These are phyloP conservation scores for Fraxinus xanthoxyloides DNA, from an alignment of 305 asterid genomes.

Conservation along the genomic window DNA sequence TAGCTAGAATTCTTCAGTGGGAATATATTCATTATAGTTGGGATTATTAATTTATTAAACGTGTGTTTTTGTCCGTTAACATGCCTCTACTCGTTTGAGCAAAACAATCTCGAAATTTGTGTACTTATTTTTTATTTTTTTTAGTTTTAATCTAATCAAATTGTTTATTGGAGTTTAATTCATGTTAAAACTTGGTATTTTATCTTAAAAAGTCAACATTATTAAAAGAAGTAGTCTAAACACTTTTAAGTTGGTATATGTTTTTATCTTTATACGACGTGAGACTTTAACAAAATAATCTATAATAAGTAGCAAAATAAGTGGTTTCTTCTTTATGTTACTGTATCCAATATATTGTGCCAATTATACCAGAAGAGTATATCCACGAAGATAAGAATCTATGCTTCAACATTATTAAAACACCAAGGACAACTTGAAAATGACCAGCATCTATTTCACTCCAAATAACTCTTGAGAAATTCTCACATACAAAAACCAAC, in stretches of 20 bases:
- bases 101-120: too few relatives aligned
- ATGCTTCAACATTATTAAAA: constrained; percentile 25
- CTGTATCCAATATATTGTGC: constrained; percentile 13
- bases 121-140: too few relatives aligned
- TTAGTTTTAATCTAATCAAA: too few relatives aligned
- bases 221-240: too few relatives aligned
- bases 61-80: too few relatives aligned
- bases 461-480: background rate
- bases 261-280: too few relatives aligned
- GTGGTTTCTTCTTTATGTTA: background rate
- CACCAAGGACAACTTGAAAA: constrained; percentile 2
- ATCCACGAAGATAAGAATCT: constrained; percentile 30
- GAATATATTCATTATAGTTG: background rate
- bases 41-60: background rate
- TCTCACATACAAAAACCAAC: background rate
- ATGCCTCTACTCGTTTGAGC: too few relatives aligned
- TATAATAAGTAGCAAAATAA: background rate
- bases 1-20: background rate
- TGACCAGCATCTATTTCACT: background rate
- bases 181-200: too few relatives aligned
- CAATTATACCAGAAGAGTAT: constrained; percentile 8
- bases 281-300: too few relatives aligned
- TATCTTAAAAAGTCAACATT: too few relatives aligned
- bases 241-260: too few relatives aligned
- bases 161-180: too few relatives aligned